Percentiles rank a stretch among this genome's conserved stretches.
Conservation (phyloP, 208 protist species). For the Leishmania gerbilli region DNA sequence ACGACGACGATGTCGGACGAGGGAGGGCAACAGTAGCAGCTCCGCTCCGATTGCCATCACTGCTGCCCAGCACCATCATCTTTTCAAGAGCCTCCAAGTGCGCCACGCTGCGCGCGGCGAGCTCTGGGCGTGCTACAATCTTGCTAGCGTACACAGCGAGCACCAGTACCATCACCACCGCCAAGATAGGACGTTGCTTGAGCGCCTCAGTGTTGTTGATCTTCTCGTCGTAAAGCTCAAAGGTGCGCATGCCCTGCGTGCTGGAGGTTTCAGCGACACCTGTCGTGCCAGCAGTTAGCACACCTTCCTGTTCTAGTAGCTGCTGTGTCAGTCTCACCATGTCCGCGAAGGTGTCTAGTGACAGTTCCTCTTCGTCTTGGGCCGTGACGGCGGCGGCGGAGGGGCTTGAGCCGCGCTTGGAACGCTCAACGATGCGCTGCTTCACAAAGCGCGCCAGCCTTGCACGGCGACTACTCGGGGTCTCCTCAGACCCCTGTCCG, state of each 20-base stretch:
- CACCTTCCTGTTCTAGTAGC: constrained; percentile 19
- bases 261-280: not conserved
- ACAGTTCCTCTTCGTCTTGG: constrained; percentile 1
- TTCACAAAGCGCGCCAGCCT: constrained; percentile 24
- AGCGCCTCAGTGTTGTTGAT: constrained; percentile 10
- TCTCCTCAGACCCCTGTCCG: not conserved
- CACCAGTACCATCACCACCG: constrained; percentile 48
- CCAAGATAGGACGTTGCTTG: constrained; percentile 41
- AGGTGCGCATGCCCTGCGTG: constrained; percentile 3
- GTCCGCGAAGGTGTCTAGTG: constrained; percentile 27
- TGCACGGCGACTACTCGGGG: constrained; percentile 8
- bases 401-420: not conserved
- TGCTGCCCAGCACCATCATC: constrained; percentile 6
- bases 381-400: not conserved
- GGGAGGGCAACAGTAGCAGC: not conserved
- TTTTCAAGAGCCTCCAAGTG: constrained; percentile 38
- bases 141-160: constrained; percentile 41
- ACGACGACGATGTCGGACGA: not conserved
- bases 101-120: constrained; percentile 33
- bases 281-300: not conserved
- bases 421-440: constrained; percentile 7
- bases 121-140: constrained; percentile 20
- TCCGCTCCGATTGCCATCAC: not conserved
- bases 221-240: constrained; percentile 31
- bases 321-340: constrained; percentile 28